Evolutionary conservation across 2,329 filamentous ascomycete species (phyloP).

Genomic region (Pseudogymnoascus sp.): DNA sequence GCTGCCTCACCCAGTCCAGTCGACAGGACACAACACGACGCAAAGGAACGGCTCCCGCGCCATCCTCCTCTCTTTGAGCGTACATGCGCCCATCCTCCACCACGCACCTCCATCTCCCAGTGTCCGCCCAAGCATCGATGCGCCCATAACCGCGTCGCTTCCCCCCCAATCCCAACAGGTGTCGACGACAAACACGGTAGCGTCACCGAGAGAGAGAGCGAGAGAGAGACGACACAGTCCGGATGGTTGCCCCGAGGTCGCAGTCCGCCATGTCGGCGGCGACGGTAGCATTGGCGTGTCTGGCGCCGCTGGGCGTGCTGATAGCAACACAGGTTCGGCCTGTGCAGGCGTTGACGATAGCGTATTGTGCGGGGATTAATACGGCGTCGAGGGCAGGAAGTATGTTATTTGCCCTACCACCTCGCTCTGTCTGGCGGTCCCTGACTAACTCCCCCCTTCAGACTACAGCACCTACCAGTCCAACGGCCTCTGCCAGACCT

Average conservation of each 20-base stretch:
- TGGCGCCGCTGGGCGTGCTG: background rate
- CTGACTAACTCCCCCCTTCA: background rate
- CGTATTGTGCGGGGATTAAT: conserved; percentile 2
- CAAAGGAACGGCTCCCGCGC: background rate
- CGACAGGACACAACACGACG: background rate
- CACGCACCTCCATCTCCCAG: background rate
- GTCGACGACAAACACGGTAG: background rate
- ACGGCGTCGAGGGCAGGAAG: background rate
- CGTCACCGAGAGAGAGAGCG: background rate
- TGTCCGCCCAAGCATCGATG: background rate
- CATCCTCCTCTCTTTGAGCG: background rate
- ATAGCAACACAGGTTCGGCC: background rate
- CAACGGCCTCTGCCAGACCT: conserved; percentile 58
- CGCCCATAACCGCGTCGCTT: background rate
- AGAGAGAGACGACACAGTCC: background rate
- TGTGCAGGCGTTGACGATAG: background rate
- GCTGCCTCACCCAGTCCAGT: background rate
- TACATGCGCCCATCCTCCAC: background rate
- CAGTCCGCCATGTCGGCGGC: conserved; percentile 5
- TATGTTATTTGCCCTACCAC: background rate
- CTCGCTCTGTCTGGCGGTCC: background rate
- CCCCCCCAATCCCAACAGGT: background rate
- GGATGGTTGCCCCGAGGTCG: background rate
- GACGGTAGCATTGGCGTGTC: background rate
- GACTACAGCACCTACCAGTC: conserved; percentile 50